Conservation (phyloP, 2,329 filamentous ascomycete species). For the Hymenoscyphus fraxineus region DNA sequence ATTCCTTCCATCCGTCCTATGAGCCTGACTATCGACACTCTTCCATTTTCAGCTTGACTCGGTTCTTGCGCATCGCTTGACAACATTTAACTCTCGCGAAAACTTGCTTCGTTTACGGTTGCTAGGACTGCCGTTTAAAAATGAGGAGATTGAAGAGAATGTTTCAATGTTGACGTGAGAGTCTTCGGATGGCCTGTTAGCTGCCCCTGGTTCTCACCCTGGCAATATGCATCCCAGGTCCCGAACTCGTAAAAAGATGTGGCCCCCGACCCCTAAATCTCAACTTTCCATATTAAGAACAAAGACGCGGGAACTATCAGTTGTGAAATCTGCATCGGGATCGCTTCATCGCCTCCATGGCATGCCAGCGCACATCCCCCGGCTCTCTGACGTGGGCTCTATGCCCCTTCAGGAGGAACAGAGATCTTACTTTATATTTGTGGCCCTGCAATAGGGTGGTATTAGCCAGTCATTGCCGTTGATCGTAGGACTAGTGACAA, state of each 20-base stretch:
- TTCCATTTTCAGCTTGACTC: neutral
- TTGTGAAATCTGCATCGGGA: neutral
- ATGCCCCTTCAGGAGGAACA: neutral
- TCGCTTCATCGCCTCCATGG: neutral
- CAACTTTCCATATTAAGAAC: conserved; percentile 1
- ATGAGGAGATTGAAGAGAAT: neutral
- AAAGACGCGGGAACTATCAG: neutral
- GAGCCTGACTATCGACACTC: neutral
- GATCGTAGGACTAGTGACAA: neutral
- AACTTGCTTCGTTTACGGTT: neutral
- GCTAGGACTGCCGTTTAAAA: neutral
- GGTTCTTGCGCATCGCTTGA: neutral
- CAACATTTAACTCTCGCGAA: neutral
- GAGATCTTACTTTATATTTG: neutral
- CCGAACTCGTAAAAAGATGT: neutral
- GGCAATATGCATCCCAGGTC: neutral
- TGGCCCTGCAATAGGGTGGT: neutral
- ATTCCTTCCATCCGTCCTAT: neutral
- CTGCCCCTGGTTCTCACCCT: neutral
- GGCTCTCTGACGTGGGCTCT: neutral
- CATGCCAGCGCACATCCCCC: neutral
- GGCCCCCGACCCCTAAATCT: neutral
- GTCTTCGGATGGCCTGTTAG: neutral
- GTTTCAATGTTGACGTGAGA: neutral
- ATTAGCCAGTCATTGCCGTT: neutral